A percentile compares a stretch with the other conserved stretches of the same genome.
Evolutionary conservation across 345 rosid genomes (phyloP).

Genomic region (Zanthoxylum bungeanum): DNA sequence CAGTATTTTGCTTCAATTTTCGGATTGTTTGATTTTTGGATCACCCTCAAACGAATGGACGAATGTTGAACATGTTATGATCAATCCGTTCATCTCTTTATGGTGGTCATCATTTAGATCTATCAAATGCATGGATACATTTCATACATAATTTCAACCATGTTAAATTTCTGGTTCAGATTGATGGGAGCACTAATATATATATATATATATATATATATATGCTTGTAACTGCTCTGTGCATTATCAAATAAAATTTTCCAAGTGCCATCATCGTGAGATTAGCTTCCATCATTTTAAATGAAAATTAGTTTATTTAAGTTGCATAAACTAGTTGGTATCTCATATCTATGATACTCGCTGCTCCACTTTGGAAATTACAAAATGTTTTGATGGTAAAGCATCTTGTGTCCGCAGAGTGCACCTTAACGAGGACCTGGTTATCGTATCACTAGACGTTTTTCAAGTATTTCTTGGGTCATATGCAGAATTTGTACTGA

Average conservation of each 20-base stretch:
- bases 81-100: background rate
- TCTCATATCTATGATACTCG: background rate
- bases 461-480: slow-evolving; percentile 61
- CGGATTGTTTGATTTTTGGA: background rate
- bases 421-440: slow-evolving; percentile 66
- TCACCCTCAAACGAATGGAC: background rate
- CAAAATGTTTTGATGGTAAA: background rate
- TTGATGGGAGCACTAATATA: background rate
- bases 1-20: slow-evolving; percentile 7
- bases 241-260: background rate
- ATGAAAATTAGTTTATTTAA: background rate
- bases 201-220: no score
- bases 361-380: background rate
- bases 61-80: no score
- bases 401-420: slow-evolving; percentile 41
- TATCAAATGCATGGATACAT: background rate
- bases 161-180: background rate
- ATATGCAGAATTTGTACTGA: slow-evolving; percentile 71
- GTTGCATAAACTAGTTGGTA: background rate
- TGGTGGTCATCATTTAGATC: background rate
- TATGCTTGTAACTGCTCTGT: background rate
- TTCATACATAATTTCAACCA: background rate
- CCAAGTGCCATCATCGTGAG: background rate
- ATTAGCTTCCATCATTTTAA: background rate
- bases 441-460: slow-evolving; percentile 72